phyloP scores from a whole-genome alignment of 148 eudicot genomes.

The Rheum nobile region DNA sequence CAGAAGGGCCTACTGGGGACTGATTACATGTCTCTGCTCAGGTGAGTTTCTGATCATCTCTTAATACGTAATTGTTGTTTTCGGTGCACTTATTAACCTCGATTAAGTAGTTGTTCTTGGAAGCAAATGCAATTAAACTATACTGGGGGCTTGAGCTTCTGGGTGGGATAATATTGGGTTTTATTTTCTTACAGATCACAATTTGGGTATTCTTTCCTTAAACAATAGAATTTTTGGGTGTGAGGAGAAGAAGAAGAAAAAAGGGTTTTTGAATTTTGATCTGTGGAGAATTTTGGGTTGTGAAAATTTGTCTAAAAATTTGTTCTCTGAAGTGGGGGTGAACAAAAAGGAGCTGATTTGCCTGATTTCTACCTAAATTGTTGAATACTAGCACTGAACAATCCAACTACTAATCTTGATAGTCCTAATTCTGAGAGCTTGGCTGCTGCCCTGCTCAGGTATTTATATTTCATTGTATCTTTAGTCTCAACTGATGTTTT shows the following conservation, averaged over 20 bases:
- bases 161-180: constrained; percentile 8
- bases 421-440: constrained; percentile 90
- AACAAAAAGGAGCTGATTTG: not conserved
- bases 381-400: constrained; percentile 94
- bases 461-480: constrained; percentile 4
- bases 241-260: not conserved
- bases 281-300: not conserved
- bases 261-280: not conserved
- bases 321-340: not conserved
- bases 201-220: not conserved
- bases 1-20: constrained; percentile 71
- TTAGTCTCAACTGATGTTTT: not conserved
- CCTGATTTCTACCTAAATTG: constrained; percentile 70
- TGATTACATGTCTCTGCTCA: constrained; percentile 63
- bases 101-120: not conserved
- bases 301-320: not conserved
- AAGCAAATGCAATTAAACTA: not conserved
- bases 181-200: constrained; percentile 2
- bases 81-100: not conserved
- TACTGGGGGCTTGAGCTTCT: constrained; percentile 8
- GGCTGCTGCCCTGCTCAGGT: constrained; percentile 94
- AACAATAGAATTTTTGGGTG: not conserved
- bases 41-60: constrained; percentile 42
- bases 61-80: constrained; percentile 11
- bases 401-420: constrained; percentile 95